A percentile compares a stretch with the other conserved stretches of the same genome.
phyloP scores from a whole-genome alignment of 768 basidiomycete species.

The Naganishia antarctica region DNA sequence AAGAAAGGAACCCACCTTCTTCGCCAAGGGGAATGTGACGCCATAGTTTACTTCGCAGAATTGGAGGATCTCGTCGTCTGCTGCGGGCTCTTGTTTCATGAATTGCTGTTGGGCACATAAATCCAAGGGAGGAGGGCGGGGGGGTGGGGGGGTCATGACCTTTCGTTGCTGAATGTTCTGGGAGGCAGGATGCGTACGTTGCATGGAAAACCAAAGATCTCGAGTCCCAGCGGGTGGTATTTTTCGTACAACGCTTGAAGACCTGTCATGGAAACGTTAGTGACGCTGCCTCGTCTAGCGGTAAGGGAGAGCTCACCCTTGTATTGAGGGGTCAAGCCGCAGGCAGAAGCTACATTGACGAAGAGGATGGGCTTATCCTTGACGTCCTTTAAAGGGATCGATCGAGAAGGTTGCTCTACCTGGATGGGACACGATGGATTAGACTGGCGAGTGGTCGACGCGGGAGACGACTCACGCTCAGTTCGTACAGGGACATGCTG shows the following conservation, averaged over 20 bases:
- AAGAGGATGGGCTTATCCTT: constrained; percentile 47
- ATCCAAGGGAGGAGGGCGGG: too few species aligned
- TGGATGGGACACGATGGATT: constrained; percentile 10
- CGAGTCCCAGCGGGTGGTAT: constrained; percentile 43
- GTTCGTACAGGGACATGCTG: constrained; percentile 15
- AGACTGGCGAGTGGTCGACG: background rate
- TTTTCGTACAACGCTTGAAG: constrained; percentile 47
- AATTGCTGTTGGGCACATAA: constrained; percentile 30
- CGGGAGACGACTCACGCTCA: background rate
- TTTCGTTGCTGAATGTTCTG: constrained; percentile 19
- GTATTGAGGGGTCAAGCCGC: constrained; percentile 49
- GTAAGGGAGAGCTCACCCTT: constrained; percentile 27
- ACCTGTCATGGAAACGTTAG: background rate
- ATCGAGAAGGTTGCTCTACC: constrained; percentile 41
- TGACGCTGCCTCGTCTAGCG: background rate
- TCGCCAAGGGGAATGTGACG: constrained; percentile 49
- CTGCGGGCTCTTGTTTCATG: constrained; percentile 49
- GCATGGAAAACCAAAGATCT: constrained; percentile 48
- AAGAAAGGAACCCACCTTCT: constrained; percentile 32
- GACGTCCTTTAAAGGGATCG: constrained; percentile 36
- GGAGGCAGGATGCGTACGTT: constrained; percentile 30
- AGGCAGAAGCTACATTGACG: constrained; percentile 49
- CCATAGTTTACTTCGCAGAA: constrained; percentile 49
- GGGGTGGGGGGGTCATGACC: too few species aligned
- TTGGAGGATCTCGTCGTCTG: constrained; percentile 47